Evolutionary conservation across 108 stramenopile species (phyloP).

Genomic region (Craspedostauros australis): DNA sequence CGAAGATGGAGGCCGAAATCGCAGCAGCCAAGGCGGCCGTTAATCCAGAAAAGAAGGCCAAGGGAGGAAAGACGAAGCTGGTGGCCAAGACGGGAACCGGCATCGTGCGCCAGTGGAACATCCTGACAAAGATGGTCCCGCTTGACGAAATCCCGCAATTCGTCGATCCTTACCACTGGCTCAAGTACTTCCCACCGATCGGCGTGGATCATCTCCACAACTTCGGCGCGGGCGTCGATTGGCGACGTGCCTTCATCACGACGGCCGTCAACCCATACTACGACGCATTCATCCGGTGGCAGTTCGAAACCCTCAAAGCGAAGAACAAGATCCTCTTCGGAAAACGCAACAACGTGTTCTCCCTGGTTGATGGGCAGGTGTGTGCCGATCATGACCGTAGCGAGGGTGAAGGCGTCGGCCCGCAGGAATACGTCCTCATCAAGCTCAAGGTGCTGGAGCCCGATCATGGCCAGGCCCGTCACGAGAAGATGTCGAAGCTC

Average conservation of each 20-base stretch:
- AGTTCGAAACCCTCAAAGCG: slow-evolving; percentile 83
- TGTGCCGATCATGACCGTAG: slow-evolving; percentile 98
- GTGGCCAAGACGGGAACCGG: slow-evolving; percentile 92
- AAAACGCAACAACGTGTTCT: slow-evolving; percentile 94
- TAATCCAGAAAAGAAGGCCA: slow-evolving; percentile 70
- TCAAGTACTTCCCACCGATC: slow-evolving; percentile 94
- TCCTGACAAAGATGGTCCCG: slow-evolving; percentile 81
- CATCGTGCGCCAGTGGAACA: slow-evolving; percentile 93
- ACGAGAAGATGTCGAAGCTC: slow-evolving; percentile 57
- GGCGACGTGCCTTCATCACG: slow-evolving; percentile 97
- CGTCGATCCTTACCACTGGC: slow-evolving; percentile 91
- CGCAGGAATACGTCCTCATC: slow-evolving; percentile 98
- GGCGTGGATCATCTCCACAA: slow-evolving; percentile 85
- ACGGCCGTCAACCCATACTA: slow-evolving; percentile 95
- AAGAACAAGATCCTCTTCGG: slow-evolving; percentile 88
- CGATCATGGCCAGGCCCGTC: slow-evolving; percentile 68
- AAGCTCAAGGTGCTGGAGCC: slow-evolving; percentile 89
- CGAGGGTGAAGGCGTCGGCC: slow-evolving; percentile 95
- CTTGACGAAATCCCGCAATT: slow-evolving; percentile 76
- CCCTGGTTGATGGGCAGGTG: slow-evolving; percentile 93
- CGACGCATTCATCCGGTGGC: slow-evolving; percentile 96
- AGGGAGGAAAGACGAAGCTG: slow-evolving; percentile 83
- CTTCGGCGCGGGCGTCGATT: slow-evolving; percentile 93
- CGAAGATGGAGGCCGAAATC: slow-evolving; percentile 77
- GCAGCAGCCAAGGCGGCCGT: slow-evolving; percentile 41